Conservation (phyloP, 73 alveolate species). For the Durusdinium trenchii region DNA sequence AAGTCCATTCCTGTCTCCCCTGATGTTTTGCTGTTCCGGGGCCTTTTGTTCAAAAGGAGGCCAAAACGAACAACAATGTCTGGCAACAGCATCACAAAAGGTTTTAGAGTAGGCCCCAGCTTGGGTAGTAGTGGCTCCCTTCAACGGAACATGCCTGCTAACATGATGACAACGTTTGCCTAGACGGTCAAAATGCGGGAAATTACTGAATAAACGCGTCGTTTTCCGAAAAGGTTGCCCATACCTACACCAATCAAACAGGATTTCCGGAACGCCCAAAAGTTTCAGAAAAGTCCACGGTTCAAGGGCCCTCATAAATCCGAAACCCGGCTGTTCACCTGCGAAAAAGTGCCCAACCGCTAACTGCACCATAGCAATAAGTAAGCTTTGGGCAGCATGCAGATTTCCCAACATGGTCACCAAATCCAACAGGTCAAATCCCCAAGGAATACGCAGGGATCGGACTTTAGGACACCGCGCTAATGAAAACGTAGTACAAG, state of each 20-base stretch:
- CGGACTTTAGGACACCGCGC: background rate
- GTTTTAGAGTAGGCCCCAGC: background rate
- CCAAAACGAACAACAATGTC: background rate
- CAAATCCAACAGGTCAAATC: background rate
- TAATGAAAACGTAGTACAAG: background rate
- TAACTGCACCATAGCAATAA: background rate
- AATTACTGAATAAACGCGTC: background rate
- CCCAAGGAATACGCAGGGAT: background rate
- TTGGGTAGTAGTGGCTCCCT: background rate
- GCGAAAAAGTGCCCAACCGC: background rate
- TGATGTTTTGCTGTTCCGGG: background rate
- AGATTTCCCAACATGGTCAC: background rate
- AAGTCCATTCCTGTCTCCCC: background rate
- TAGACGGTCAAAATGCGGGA: background rate
- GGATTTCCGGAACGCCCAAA: background rate
- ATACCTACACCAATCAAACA: constrained; percentile 15
- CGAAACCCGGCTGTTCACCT: background rate
- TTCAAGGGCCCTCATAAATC: background rate
- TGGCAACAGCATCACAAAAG: background rate
- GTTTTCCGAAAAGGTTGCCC: background rate
- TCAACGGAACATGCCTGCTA: background rate
- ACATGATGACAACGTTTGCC: background rate
- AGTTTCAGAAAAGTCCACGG: background rate
- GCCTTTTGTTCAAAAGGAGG: background rate
- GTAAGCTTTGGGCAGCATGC: background rate